Conservation (phyloP, 768 basidiomycete genomes). For the Lyophyllum atratum region DNA sequence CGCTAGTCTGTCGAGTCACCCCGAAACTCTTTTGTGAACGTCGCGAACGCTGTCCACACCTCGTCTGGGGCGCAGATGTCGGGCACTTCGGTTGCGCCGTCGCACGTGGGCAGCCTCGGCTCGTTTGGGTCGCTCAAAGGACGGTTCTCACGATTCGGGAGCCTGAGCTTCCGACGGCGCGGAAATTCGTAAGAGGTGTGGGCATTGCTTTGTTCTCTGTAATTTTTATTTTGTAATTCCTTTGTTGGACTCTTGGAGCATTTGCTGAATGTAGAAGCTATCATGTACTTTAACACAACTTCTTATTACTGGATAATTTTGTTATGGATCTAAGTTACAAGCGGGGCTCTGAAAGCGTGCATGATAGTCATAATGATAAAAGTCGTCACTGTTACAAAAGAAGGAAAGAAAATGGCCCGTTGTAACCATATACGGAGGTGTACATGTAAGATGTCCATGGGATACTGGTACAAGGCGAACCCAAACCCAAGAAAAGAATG, state of each 20-base stretch:
- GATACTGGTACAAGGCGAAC: constrained; percentile 7
- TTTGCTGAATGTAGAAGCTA: constrained; percentile 1
- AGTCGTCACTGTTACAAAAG: constrained; percentile 7
- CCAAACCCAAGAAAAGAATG: not conserved
- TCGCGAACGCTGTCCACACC: constrained; percentile 52
- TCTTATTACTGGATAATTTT: not conserved
- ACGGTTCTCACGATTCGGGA: constrained; percentile 77
- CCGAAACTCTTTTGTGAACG: constrained; percentile 76
- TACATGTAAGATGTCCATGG: constrained; percentile 18
- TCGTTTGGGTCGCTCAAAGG: constrained; percentile 68
- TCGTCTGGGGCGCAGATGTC: constrained; percentile 43
- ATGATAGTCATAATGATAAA: constrained; percentile 3
- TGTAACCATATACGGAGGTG: constrained; percentile 5
- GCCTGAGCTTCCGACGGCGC: constrained; percentile 66
- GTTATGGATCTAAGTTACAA: not conserved
- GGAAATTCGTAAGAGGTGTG: constrained; percentile 18
- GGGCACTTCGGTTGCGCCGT: constrained; percentile 60
- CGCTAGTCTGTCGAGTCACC: constrained; percentile 67
- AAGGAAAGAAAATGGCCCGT: not conserved
- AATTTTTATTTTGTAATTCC: constrained; percentile 7
- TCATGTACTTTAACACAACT: constrained; percentile 2
- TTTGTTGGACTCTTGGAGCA: not conserved
- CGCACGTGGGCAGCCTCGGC: constrained; percentile 62
- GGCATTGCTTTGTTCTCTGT: constrained; percentile 17
- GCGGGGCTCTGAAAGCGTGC: not conserved